Evolutionary conservation across 495 filamentous ascomycete species (phyloP), one percentile per base, ranked within the genome.

Genomic region (Aspergillus funiculosus): DNA sequence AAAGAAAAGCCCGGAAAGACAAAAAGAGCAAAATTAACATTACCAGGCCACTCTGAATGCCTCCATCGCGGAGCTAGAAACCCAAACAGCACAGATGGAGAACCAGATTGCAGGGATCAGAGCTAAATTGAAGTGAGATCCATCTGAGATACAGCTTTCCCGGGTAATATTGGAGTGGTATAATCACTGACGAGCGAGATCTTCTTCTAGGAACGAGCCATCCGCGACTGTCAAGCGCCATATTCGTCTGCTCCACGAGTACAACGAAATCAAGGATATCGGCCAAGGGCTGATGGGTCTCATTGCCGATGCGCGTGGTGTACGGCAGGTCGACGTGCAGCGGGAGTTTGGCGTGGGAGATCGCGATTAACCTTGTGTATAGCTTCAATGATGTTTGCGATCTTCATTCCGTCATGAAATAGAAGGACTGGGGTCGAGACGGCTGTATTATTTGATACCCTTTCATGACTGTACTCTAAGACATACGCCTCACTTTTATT

Each of bases 231-330:
- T 87, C 19, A 73, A 81, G 38, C 67, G 60, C 5, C 84, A 89
- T 61, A 87, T 88, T 52, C 68, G 66, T 45, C 69, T 82, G 1
- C 65, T 91, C 5, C 83, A 87, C 55, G 68, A 80, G 40, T 89
- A 89, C 69, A 91, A 91, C 60, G 86, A 87, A 50, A 80, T 89
- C 54, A 78, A 81, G 38, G 86, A 89, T 59, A 64, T 85, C 2
- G 86, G 77, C 0, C 81, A 82, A 58, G 83, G 84, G 0, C 57
- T 91, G 13, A 80, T 88, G 63, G 83, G 84, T 0, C 54, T 89
- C 37, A 75, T 91, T 56, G 86, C 86, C 2, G 86, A 91, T 28
- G 72, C 75, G 34, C 62, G 78, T 14, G 84, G 84, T 2, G 72
- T 86, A 28, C 67, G 76, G 27, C 67, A 83, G 43, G 58, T 68